phyloP scores from a whole-genome alignment of 2,329 filamentous ascomycete species.

The Aspergillus brunneoviolaceus region DNA sequence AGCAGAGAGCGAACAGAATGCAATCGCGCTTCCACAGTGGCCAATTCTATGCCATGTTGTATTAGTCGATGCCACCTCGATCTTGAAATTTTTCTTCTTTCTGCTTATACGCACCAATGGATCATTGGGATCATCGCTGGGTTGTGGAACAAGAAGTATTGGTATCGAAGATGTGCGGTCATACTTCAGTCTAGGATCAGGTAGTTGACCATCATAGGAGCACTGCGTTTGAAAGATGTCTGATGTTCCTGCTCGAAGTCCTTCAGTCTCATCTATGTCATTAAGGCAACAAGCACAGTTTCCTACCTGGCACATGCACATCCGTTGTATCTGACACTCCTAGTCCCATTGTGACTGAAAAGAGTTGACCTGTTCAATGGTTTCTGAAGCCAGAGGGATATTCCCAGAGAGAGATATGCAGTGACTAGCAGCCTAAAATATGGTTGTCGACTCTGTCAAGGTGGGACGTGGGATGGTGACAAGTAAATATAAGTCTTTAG shows the following conservation, averaged over 20 bases:
- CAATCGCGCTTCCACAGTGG: constrained; percentile 80
- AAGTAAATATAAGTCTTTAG: too few species aligned
- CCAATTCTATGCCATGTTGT: constrained; percentile 63
- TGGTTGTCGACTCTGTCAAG: too few species aligned
- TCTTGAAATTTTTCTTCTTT: neutral
- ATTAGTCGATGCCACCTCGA: neutral
- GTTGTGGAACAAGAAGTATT: constrained; percentile 85
- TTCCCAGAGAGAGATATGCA: too few species aligned
- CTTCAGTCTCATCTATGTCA: neutral
- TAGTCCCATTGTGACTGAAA: constrained; percentile 57
- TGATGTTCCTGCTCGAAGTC: constrained; percentile 37
- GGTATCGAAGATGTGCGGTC: constrained; percentile 65
- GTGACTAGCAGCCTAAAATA: too few species aligned
- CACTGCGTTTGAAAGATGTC: constrained; percentile 63
- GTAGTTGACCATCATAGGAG: constrained; percentile 35
- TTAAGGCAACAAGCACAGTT: neutral
- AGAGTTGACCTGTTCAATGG: neutral
- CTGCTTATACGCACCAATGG: constrained; percentile 58
- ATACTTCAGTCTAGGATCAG: constrained; percentile 62
- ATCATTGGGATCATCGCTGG: constrained; percentile 87
- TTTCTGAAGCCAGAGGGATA: neutral
- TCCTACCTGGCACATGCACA: constrained; percentile 71
- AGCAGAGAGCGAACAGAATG: constrained; percentile 74
- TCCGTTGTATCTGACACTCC: constrained; percentile 67
- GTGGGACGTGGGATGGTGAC: too few species aligned